Evolutionary conservation across 352 stramenopile genomes (phyloP).

Genomic region (Globisporangium paroecandrum): DNA sequence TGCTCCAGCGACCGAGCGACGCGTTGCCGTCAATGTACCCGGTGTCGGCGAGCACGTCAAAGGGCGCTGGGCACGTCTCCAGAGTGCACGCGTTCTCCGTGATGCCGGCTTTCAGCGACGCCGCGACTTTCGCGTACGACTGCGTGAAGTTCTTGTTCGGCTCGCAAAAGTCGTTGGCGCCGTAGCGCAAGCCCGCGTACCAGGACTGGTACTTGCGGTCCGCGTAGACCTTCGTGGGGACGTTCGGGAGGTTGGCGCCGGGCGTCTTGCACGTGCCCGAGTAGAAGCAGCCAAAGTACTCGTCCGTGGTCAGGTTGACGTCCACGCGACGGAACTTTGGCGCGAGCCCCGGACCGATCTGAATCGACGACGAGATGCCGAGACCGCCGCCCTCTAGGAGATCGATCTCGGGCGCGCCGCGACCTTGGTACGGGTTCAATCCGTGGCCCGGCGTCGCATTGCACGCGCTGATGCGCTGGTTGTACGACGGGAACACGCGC

Average conservation of each 20-base stretch:
- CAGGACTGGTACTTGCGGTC: conserved; percentile 38
- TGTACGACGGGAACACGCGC: conserved; percentile 72
- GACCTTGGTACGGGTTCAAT: conserved; percentile 84
- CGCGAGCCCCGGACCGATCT: conserved; percentile 64
- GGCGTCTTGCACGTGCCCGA: conserved; percentile 34
- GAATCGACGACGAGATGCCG: conserved; percentile 71
- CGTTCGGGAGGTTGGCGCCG: conserved; percentile 53
- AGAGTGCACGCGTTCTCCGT: conserved; percentile 42
- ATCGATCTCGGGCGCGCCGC: conserved; percentile 95
- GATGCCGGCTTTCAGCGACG: conserved; percentile 46
- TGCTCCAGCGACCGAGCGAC: conserved; percentile 47
- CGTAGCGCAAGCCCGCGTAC: conserved; percentile 60
- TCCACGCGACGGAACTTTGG: conserved; percentile 40
- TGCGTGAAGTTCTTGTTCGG: conserved; percentile 30
- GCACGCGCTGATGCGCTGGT: conserved; percentile 87
- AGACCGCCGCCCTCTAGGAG: conserved; percentile 86
- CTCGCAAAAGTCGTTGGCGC: conserved; percentile 50
- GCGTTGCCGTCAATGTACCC: conserved; percentile 46
- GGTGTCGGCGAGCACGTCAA: conserved; percentile 53
- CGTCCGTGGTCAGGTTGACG: conserved; percentile 29
- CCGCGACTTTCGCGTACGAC: conserved; percentile 37
- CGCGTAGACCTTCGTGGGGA: conserved; percentile 42
- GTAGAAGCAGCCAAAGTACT: conserved; percentile 42
- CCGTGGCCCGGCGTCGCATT: conserved; percentile 89
- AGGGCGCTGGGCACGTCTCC: conserved; percentile 41